A percentile compares a stretch with the other conserved stretches of the same genome.
phyloP scores from a whole-genome alignment of 176 grass and related monocot species.

The Urochloa ruziziensis region DNA sequence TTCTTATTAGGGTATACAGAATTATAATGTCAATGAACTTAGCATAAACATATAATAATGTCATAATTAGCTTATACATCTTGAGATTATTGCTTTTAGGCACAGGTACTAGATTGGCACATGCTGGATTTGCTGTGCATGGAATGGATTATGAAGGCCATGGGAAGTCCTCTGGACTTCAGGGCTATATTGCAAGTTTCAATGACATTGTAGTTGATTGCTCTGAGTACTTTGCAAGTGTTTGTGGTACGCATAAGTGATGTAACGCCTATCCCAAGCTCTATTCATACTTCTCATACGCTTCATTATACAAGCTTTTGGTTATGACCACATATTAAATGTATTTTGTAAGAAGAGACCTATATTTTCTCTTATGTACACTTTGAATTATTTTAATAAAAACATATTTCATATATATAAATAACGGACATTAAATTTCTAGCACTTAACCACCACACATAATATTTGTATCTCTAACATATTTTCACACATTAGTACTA shows the following conservation, averaged over 20 bases:
- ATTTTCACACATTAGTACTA: background rate
- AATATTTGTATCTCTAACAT: background rate
- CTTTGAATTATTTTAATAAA: background rate
- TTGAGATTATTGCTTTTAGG: constrained; percentile 16
- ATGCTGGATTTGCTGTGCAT: constrained; percentile 62
- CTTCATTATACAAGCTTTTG: background rate
- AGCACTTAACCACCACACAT: background rate
- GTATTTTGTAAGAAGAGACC: background rate
- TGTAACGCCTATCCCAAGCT: background rate
- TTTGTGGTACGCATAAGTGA: constrained; percentile 42
- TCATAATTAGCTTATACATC: background rate
- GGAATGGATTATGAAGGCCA: constrained; percentile 83
- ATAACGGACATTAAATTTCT: background rate
- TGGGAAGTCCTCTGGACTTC: constrained; percentile 67
- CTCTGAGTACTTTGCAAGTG: constrained; percentile 42
- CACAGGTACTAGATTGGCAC: constrained; percentile 48
- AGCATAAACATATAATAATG: background rate
- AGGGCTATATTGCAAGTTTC: constrained; percentile 63
- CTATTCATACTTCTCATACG: background rate
- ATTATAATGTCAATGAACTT: background rate
- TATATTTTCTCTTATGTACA: background rate
- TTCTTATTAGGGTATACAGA: background rate
- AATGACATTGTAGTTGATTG: constrained; percentile 51
- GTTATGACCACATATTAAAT: background rate
- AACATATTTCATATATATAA: background rate